Conservation (phyloP, 306 rosid genomes). For the Hippophae rhamnoides region DNA sequence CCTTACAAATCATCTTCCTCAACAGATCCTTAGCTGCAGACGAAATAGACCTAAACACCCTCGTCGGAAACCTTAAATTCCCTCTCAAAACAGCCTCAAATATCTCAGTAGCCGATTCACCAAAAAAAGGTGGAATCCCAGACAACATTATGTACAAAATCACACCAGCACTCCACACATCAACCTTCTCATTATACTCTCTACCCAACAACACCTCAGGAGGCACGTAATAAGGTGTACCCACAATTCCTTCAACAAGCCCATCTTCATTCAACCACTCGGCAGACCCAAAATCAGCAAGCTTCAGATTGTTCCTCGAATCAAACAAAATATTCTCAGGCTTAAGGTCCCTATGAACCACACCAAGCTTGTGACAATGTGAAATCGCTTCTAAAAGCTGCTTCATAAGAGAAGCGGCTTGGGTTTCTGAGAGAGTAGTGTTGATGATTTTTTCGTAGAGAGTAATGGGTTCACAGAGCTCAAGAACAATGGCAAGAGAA, state of each 20-base stretch:
- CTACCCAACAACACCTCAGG: constrained; percentile 65
- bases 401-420: constrained; percentile 33
- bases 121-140: constrained; percentile 69
- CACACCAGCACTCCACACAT: constrained; percentile 70
- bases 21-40: constrained; percentile 57
- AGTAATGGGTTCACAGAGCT: constrained; percentile 45
- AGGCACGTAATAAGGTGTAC: constrained; percentile 70
- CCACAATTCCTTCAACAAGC: constrained; percentile 49
- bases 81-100: constrained; percentile 62
- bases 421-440: constrained; percentile 30
- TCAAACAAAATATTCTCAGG: constrained; percentile 72
- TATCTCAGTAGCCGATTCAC: constrained; percentile 47
- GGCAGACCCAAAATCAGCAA: constrained; percentile 79
- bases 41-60: constrained; percentile 52
- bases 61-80: constrained; percentile 60
- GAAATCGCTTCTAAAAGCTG: constrained; percentile 48
- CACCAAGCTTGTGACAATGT: constrained; percentile 53
- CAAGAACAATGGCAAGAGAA: constrained; percentile 35
- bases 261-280: constrained; percentile 54
- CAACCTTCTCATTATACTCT: constrained; percentile 47
- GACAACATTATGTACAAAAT: constrained; percentile 57
- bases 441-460: constrained; percentile 57
- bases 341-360: constrained; percentile 65
- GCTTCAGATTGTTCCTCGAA: constrained; percentile 32
- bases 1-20: constrained; percentile 70